Percentiles rank a stretch among this genome's conserved stretches.
These are phyloP conservation scores for Hyaloscypha hepaticicola DNA, from an alignment of 495 filamentous ascomycete species.

Conservation along the genomic window DNA sequence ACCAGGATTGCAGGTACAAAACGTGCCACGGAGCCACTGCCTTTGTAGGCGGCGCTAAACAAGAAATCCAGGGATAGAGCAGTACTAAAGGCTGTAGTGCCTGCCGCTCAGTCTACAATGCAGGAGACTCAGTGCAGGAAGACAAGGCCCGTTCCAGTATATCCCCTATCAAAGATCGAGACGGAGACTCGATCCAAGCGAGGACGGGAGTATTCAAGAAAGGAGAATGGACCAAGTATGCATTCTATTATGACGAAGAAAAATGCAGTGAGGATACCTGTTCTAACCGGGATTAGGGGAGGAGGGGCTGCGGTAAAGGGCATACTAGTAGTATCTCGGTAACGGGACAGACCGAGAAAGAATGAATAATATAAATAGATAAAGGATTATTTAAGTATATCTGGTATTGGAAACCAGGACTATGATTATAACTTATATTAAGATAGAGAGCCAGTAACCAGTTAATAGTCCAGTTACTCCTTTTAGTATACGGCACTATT, in stretches of 20 bases:
- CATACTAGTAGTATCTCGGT: neutral
- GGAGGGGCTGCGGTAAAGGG: slow-evolving; percentile 1
- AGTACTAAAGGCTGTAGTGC: slow-evolving; percentile 2
- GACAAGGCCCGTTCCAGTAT: neutral
- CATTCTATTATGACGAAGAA: slow-evolving; percentile 9
- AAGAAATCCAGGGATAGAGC: slow-evolving; percentile 14
- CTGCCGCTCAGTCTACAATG: neutral
- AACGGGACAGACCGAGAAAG: neutral
- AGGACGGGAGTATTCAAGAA: slow-evolving; percentile 11
- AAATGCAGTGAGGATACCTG: slow-evolving; percentile 9
- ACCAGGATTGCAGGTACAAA: slow-evolving; percentile 22
- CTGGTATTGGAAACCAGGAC: too few relatives aligned
- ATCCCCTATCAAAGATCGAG: slow-evolving; percentile 11
- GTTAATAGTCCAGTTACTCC: too few relatives aligned
- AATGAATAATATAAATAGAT: too few relatives aligned
- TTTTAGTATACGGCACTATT: too few relatives aligned
- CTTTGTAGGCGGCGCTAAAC: slow-evolving; percentile 12
- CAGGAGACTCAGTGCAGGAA: neutral
- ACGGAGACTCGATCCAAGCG: slow-evolving; percentile 12
- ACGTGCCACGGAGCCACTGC: slow-evolving; percentile 14
- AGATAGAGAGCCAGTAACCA: too few relatives aligned
- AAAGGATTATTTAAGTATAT: too few relatives aligned
- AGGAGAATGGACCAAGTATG: slow-evolving; percentile 11
- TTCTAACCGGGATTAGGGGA: slow-evolving; percentile 5
- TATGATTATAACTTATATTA: too few relatives aligned